phyloP scores from a whole-genome alignment of 164 flowering plant species.

The Macadamia tetraphylla region DNA sequence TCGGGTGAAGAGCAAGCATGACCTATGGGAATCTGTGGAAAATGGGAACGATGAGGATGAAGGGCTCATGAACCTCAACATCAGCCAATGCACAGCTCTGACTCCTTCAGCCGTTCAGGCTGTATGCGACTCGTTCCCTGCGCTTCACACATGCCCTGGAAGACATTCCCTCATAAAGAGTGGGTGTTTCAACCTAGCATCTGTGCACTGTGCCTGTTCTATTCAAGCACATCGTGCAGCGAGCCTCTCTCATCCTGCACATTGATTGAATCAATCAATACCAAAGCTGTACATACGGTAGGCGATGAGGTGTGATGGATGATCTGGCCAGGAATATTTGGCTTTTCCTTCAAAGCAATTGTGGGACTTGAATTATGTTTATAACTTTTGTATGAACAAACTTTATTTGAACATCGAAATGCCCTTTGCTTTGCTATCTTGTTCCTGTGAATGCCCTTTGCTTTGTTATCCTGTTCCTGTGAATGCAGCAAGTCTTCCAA shows the following conservation, averaged over 20 bases:
- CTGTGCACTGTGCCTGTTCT: constrained; percentile 86
- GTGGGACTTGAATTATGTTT: too few relatives aligned
- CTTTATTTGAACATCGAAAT: too few relatives aligned
- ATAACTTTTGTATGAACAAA: too few relatives aligned
- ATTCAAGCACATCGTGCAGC: constrained; percentile 51
- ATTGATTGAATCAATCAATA: too few relatives aligned
- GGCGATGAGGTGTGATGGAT: too few relatives aligned
- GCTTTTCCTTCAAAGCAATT: too few relatives aligned
- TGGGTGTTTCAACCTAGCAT: constrained; percentile 77
- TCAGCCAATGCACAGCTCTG: constrained; percentile 94
- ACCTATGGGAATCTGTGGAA: constrained; percentile 48
- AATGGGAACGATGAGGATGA: constrained; percentile 40
- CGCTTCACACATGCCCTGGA: constrained; percentile 86
- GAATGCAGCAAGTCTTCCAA: too few relatives aligned
- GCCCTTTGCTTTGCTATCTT: too few relatives aligned
- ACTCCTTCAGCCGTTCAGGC: constrained; percentile 97
- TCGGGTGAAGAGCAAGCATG: constrained; percentile 46
- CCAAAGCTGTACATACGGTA: too few relatives aligned
- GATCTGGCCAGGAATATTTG: too few relatives aligned
- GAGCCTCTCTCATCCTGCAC: constrained; percentile 31
- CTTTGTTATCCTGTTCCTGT: too few relatives aligned
- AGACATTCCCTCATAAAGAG: constrained; percentile 91
- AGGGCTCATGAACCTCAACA: constrained; percentile 82
- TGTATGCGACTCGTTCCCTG: constrained; percentile 84
- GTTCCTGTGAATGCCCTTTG: too few relatives aligned